Conservation (phyloP, 306 rosid genomes). For the Erythrophleum fordii region DNA sequence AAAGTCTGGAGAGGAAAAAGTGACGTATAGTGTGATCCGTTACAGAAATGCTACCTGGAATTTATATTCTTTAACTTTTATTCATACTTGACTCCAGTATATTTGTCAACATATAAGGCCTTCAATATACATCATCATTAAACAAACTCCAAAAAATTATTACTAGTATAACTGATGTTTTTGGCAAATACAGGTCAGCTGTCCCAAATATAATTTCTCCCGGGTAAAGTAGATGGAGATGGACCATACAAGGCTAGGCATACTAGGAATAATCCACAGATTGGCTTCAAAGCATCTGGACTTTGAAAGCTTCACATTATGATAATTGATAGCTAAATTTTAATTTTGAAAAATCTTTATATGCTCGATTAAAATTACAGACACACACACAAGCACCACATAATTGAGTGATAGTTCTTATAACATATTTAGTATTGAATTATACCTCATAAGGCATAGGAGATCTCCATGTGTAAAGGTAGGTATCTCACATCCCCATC, state of each 20-base stretch:
- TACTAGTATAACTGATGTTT: conserved; percentile 11
- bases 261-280: conserved; percentile 24
- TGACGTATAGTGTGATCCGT: conserved; percentile 1
- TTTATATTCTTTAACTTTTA: conserved; percentile 10
- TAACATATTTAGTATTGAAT: not conserved
- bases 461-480: not conserved
- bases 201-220: conserved; percentile 22
- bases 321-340: not conserved
- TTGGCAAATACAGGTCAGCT: not conserved
- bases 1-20: conserved; percentile 65
- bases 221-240: not conserved
- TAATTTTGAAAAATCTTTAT: not conserved
- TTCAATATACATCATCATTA: not conserved
- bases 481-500: not conserved
- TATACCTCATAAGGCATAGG: not conserved
- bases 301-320: conserved; percentile 18
- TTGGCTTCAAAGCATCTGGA: not conserved
- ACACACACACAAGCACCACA: not conserved
- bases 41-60: conserved; percentile 14
- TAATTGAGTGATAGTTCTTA: not conserved
- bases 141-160: conserved; percentile 12
- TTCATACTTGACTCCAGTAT: conserved; percentile 8
- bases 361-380: not conserved
- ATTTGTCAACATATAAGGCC: conserved; percentile 27
- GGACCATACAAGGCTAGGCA: conserved; percentile 11